Percentiles rank a stretch among this genome's conserved stretches.
Conservation (phyloP, 805 yeast genomes). For the Candida nemodendra region DNA sequence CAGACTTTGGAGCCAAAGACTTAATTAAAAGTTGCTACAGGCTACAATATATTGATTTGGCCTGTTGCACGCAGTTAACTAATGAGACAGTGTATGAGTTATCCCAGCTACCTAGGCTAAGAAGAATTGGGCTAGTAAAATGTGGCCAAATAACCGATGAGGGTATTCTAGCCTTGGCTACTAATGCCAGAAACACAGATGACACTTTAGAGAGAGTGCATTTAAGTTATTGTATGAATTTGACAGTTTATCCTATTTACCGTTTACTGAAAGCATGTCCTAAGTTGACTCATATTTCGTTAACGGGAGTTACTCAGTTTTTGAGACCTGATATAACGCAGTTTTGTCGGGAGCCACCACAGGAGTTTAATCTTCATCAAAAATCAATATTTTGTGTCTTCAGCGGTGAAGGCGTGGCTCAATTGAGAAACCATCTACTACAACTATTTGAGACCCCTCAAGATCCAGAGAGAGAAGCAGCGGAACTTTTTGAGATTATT, state of each 20-base stretch:
- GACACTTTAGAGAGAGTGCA: constrained; percentile 91
- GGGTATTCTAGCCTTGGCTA: constrained; percentile 68
- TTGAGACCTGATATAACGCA: constrained; percentile 79
- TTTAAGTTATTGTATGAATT: constrained; percentile 81
- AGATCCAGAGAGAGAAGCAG: constrained; percentile 31
- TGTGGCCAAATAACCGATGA: constrained; percentile 84
- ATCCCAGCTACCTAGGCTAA: constrained; percentile 71
- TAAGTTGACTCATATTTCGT: constrained; percentile 80
- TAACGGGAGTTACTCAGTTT: constrained; percentile 92
- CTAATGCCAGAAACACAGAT: constrained; percentile 52
- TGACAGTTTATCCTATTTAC: constrained; percentile 76
- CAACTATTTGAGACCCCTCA: constrained; percentile 32
- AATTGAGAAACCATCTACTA: constrained; percentile 66
- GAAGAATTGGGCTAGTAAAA: constrained; percentile 91
- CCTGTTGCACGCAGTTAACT: constrained; percentile 89
- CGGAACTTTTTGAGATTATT: constrained; percentile 31
- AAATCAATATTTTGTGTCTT: constrained; percentile 87
- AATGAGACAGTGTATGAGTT: constrained; percentile 77
- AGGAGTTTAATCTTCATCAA: constrained; percentile 86
- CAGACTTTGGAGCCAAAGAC: constrained; percentile 80
- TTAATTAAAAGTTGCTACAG: constrained; percentile 78
- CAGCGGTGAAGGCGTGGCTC: constrained; percentile 83
- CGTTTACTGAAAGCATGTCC: constrained; percentile 78
- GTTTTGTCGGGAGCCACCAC: constrained; percentile 90
- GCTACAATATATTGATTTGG: constrained; percentile 89